Evolutionary conservation across 2,329 filamentous ascomycete species (phyloP), one percentile per base, ranked within the genome.

Genomic region (Cladosporium sp.): DNA sequence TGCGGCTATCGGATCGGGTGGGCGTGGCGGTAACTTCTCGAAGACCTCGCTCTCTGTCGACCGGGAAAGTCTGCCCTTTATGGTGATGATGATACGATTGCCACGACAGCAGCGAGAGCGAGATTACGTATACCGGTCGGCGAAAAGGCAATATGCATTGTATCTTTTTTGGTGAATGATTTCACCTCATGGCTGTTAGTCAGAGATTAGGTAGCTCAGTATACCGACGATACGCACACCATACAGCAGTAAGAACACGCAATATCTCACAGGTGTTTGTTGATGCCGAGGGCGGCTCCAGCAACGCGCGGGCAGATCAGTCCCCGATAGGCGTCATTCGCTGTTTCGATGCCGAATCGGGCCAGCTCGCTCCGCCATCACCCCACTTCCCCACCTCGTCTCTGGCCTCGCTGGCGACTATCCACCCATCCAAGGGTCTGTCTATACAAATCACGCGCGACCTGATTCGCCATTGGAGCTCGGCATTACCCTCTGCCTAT

Each of bases 381-480:
- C 26, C 30, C 51, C 51, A 54, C 51, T 46, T 46, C 51, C 51
- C 51, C 51, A 53, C 51, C 51, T 54, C 51, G 51, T 54, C 30
- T 18, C 51, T 8, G 21, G 48, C 48, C 48, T 25, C 48, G 23
- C 23, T 25, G 48, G 13, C 51, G 30, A 39, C 54, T n/a, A 23
- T 30, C 49, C 23, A 30, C 46, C n/a, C 11, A 34, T 32, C 32
- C 30, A 7, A 57, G 30, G 30, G 32, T 57, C 54, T 23, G 21
- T 57, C 23, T 57, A n/a, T 57, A 57, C 54, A 57, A 57, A 57
- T 57, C 54, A 57, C 54, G 7, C 23, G 54, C 54, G 32, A 34
- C 21, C 32, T 57, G 54, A 57, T 57, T 57, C 54, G 54, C 51
- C 54, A 57, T 57, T 57, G 21, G 30, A 46, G 56, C 56, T 58